Evolutionary conservation across 257 asterid genomes (phyloP), one percentile per base, ranked within the genome.

Genomic region (Vinca minor): DNA sequence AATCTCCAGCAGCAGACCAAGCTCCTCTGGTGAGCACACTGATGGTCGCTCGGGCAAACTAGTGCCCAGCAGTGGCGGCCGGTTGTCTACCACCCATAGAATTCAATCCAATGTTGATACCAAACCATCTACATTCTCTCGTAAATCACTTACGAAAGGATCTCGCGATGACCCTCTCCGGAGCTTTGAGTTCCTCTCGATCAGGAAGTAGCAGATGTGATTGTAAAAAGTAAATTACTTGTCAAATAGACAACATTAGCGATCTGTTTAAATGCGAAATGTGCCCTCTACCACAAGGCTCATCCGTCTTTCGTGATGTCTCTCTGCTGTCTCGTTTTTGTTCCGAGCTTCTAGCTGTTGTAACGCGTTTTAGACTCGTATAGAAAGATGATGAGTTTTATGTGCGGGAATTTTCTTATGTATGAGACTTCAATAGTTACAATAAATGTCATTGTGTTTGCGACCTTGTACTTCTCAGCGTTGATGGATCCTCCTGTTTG

Each of bases 171-270:
- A 92, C 65, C 86, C 96, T 71, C 83, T 92, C 42, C 88, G 93
- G 44, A 92, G 96, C 91, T 89, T 92, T 10, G 96, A 92, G 71
- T 87, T 91, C 68, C 95, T 90, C 49, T 79, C 87, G 2, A 68
- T 82, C 75, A 74, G 76, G 63, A 81, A 78, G 70, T 78, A 57
- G 68, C 32, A 36, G 54, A 59, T 52, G 60, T 35, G 15, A 35
- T 45, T 81, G 32, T 57, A 35, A 72, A 78, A 59, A 72, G 72
- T 71, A 67, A 62, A 68, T 35, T 76, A 36, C 45, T 71, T 34
- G 58, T 73, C 62, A 66, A 62, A 64, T 62, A 63, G 62, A 66
- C 42, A 38, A 61, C 53, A 44, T 52, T 21, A 57, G 63, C 64
- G 48, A 65, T 65, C 73, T 62, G 25, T 78, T 75, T 58, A 79